A percentile compares a stretch with the other conserved stretches of the same genome.
phyloP scores from a whole-genome alignment of 2,329 filamentous ascomycete species.

The Aspergillus sp. region DNA sequence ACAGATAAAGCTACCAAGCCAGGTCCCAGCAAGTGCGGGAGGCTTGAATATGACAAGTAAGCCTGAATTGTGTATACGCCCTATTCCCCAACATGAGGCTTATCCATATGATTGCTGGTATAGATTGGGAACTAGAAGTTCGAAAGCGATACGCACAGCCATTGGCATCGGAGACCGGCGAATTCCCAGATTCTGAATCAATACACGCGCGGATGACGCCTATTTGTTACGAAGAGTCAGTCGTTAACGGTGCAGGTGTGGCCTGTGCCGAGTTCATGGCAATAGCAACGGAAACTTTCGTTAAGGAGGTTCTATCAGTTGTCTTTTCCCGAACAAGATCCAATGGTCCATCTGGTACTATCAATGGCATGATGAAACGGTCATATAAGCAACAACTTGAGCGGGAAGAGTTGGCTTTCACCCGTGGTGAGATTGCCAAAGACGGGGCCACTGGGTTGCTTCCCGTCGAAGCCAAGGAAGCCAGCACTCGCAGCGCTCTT shows the following conservation, averaged over 20 bases:
- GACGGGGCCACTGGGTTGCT: constrained; percentile 72
- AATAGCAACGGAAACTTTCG: constrained; percentile 61
- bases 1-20: constrained; percentile 55
- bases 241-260: constrained; percentile 53
- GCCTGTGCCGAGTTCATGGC: constrained; percentile 61
- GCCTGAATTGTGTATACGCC: constrained; percentile 24
- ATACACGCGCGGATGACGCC: constrained; percentile 62
- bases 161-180: constrained; percentile 60
- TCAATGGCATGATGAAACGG: constrained; percentile 73
- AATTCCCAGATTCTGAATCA: constrained; percentile 60
- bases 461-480: constrained; percentile 76
- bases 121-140: constrained; percentile 65
- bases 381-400: constrained; percentile 74
- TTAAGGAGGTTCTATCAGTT: constrained; percentile 60
- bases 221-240: constrained; percentile 65
- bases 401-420: constrained; percentile 70
- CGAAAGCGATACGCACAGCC: constrained; percentile 64
- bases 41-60: constrained; percentile 77
- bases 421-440: constrained; percentile 70
- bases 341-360: constrained; percentile 63
- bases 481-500: constrained; percentile 68
- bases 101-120: constrained; percentile 11
- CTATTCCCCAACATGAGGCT: constrained; percentile 17
- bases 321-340: constrained; percentile 55
- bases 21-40: constrained; percentile 67